These are phyloP conservation scores for Suhomyces yuchorum DNA, from an alignment of 1,139 yeast species.

Conservation along the genomic window DNA sequence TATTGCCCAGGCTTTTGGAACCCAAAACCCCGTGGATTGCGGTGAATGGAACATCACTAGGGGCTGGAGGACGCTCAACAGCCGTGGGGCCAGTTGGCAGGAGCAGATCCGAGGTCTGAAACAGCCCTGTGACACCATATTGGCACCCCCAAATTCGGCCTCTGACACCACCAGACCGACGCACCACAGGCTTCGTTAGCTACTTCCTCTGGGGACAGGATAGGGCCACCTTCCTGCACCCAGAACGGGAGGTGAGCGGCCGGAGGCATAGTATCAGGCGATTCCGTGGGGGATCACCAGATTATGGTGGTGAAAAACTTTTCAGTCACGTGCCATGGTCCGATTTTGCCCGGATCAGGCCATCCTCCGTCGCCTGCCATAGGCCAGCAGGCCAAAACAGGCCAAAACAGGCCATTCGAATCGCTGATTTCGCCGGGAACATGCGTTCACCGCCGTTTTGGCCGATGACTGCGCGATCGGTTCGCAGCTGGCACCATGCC, in stretches of 20 bases:
- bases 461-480: background rate
- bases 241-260: background rate
- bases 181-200: background rate
- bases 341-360: conserved; percentile 3
- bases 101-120: background rate
- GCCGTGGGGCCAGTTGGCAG: background rate
- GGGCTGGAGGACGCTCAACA: background rate
- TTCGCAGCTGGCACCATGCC: background rate
- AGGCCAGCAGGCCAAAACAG: conserved; percentile 3
- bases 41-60: background rate
- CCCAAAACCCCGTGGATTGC: background rate
- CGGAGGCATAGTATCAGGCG: background rate
- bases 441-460: background rate
- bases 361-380: conserved; percentile 2
- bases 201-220: background rate
- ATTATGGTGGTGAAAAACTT: background rate
- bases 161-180: background rate
- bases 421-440: conserved; percentile 6
- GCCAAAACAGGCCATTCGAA: conserved; percentile 5
- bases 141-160: background rate
- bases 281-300: background rate
- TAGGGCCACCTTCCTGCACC: background rate
- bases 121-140: background rate
- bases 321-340: background rate
- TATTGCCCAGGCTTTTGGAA: background rate